Evolutionary conservation across 192 early-diverging fungal species (phyloP), one percentile per base, ranked within the genome.

Genomic region (Entomortierella lignicola): DNA sequence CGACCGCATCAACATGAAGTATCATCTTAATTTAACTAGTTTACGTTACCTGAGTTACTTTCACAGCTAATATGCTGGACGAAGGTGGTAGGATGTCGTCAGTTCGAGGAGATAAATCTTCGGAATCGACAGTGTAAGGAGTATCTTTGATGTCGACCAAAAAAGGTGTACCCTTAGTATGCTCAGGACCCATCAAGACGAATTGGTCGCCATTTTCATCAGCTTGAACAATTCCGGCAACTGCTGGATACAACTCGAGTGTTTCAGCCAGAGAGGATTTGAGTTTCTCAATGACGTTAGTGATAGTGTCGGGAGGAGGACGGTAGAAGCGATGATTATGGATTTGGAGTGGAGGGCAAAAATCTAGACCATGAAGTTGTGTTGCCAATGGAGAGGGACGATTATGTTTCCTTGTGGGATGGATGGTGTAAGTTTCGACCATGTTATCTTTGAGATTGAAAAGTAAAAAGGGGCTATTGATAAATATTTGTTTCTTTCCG

Each of bases 171-270:
- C 69, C 77, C 23, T 50, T 18, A 17, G 39, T 54, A 44, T 56
- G 32, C 31, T 62, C 69, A 11, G 60, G 25, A 21, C 62, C 58
- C 63, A 50, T 66, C 1, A 37, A 50, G 51, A 71, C 67, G 44
- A 11, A 71, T 2, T 31, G 21, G 23, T 82, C 63, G 26, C 72
- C 68, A 5, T 44, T 27, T 43, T 77, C 72, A 60, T 64, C 71
- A 15, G 57, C 37, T 15, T 57, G 27, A 44, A 77, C 51, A 18
- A 52, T 66, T 31, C 81, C 81, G 61, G 81, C 55, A 43, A 82
- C 63, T 15, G 81, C 72, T 63, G 68, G 72, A 59, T 71, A 75
- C 29, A 82, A 54, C 63, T 82, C 81, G n/a, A 82, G 54, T 51
- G 81, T 72, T 47, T 77, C 72, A 4, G 81, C 72, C 39, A 82